Base-by-base conservation (phyloP, 768 basidiomycete genomes). In the Vishniacozyma victoriae region DNA sequence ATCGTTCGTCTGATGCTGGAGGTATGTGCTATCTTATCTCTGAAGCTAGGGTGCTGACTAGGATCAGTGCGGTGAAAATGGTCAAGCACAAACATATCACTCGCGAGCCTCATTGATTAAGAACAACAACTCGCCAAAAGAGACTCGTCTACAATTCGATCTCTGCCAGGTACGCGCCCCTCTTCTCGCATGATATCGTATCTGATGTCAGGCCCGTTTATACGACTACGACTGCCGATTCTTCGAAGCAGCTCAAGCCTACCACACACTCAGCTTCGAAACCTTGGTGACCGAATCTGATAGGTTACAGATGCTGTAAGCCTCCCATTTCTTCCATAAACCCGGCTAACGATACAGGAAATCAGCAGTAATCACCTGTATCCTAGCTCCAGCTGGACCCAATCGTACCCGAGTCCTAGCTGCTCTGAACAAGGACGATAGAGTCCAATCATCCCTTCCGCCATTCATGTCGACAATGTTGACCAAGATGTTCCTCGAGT, bases 401-500 rank as follows among this genome's bases (percentile, higher is more conserved):
- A 90, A 90, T 69, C 84, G 95, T 29, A 95, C 92, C 33, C 83
- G 95, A 25, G 78, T 95, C 13, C 79, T 99, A 46, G 88, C 91
- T 6, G 84, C 93, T 22, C 78, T 99, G 40, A 92, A 88, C 68
- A 81, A 95, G 40, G 95, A 99, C 68, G 95, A 97, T 66, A 83
- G 95, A 31, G 83, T 88, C 0, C 48, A 51, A 14, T 52, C 62
- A 12, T 49, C 61, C n/a, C 60, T 71, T 11, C 50, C 61, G 3
- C 29, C 63, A 3, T 36, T 43, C 18, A 38, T 67, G 2, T 42
- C 54, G 2, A 59, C 52, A 64, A 91, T 99, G 69, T 81, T 99
- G 20, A 83, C 86, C 29, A 96, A 96, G 70, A 97, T 97, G 93
- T 91, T 95, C 74, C 83, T 97, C 54, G 95, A 97, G 67, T 91